These are phyloP conservation scores for Solanum hybrid DNA, from an alignment of 305 asterid species.

Conservation along the genomic window DNA sequence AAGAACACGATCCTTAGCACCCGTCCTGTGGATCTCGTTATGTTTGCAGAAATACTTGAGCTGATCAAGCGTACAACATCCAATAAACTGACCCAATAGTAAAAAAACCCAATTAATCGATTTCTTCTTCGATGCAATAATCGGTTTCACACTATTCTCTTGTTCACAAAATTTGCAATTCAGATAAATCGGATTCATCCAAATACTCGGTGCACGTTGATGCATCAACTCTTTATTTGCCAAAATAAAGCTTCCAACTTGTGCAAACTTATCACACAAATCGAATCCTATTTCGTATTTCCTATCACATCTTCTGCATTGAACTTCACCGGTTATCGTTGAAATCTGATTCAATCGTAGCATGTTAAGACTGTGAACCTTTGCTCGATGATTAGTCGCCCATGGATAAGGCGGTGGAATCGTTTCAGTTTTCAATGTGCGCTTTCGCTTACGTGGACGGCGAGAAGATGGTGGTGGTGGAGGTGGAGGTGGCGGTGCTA, in stretches of 20 bases:
- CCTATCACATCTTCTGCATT: slow-evolving; percentile 50
- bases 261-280: slow-evolving; percentile 22
- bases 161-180: slow-evolving; percentile 35
- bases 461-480: slow-evolving; percentile 6
- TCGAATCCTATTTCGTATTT: slow-evolving; percentile 25
- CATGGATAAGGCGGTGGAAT: slow-evolving; percentile 37
- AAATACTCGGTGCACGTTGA: slow-evolving; percentile 52
- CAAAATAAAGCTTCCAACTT: slow-evolving; percentile 20
- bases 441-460: not conserved
- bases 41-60: slow-evolving; percentile 79
- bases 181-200: slow-evolving; percentile 46
- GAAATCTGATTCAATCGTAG: slow-evolving; percentile 13
- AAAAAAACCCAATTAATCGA: slow-evolving; percentile 64
- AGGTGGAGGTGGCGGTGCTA: not conserved
- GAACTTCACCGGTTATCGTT: slow-evolving; percentile 38
- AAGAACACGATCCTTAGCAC: slow-evolving; percentile 75
- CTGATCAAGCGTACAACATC: slow-evolving; percentile 64
- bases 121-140: slow-evolving; percentile 39
- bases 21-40: slow-evolving; percentile 69
- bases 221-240: slow-evolving; percentile 24
- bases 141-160: slow-evolving; percentile 38
- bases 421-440: slow-evolving; percentile 3
- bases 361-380: slow-evolving; percentile 19
- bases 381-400: slow-evolving; percentile 43
- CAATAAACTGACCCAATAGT: slow-evolving; percentile 56